Evolutionary conservation across 495 filamentous ascomycete genomes (phyloP).

Genomic region (Hypoxylon fragiforme): DNA sequence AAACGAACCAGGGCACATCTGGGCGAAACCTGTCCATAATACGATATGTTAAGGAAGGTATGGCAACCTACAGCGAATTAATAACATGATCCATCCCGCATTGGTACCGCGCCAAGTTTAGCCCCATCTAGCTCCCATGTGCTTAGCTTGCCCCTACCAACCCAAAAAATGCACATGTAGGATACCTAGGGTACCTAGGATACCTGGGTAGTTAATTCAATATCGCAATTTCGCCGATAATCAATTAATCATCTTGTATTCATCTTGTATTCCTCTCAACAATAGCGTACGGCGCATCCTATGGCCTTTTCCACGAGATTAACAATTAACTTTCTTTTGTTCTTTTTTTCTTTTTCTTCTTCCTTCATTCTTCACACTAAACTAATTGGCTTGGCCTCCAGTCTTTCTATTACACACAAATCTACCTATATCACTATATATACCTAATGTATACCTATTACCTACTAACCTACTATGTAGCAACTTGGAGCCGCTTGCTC

Average conservation of each 20-base stretch:
- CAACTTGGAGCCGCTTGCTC: too few relatives aligned
- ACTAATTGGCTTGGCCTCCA: too few relatives aligned
- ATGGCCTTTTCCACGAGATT: not conserved
- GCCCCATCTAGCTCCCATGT: slow-evolving; percentile 8
- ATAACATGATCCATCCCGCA: slow-evolving; percentile 23
- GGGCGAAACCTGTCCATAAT: slow-evolving; percentile 9
- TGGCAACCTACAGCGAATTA: not conserved
- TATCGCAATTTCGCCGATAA: slow-evolving; percentile 20
- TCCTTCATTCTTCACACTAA: too few relatives aligned
- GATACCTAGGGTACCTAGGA: not conserved
- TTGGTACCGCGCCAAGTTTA: slow-evolving; percentile 5
- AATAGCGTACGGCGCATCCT: not conserved
- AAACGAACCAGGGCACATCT: slow-evolving; percentile 10
- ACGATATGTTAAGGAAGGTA: slow-evolving; percentile 19
- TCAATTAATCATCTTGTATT: slow-evolving; percentile 6
- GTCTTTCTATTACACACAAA: too few relatives aligned
- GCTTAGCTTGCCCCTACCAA: slow-evolving; percentile 4
- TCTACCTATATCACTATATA: not conserved
- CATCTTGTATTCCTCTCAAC: slow-evolving; percentile 13
- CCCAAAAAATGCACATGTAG: not conserved
- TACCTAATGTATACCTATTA: not conserved
- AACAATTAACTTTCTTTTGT: slow-evolving; percentile 3
- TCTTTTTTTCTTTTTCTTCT: too few relatives aligned
- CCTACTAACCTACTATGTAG: not conserved
- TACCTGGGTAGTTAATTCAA: slow-evolving; percentile 4